These are phyloP conservation scores for Peziza echinospora DNA, from an alignment of 495 filamentous ascomycete genomes.

Conservation along the genomic window DNA sequence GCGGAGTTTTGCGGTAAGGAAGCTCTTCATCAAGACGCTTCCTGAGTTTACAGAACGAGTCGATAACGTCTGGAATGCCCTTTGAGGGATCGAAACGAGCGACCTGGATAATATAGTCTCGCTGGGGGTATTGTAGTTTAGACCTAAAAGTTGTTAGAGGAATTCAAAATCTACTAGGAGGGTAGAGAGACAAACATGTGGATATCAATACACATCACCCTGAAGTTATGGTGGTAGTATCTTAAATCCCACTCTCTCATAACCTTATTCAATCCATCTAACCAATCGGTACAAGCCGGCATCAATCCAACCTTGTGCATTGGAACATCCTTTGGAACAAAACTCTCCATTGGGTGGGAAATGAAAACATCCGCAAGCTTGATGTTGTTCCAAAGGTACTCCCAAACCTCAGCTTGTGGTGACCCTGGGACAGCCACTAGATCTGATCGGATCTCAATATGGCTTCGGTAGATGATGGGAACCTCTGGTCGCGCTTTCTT, in stretches of 20 bases:
- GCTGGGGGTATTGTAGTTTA: constrained; percentile 42
- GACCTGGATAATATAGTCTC: constrained; percentile 64
- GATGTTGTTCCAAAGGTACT: constrained; percentile 53
- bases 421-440: constrained; percentile 37
- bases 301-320: constrained; percentile 49
- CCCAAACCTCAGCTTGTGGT: constrained; percentile 56
- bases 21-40: constrained; percentile 29
- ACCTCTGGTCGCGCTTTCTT: constrained; percentile 48
- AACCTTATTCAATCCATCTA: constrained; percentile 70
- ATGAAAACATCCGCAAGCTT: constrained; percentile 59
- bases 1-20: constrained; percentile 33
- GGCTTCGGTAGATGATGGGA: constrained; percentile 60
- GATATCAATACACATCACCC: constrained; percentile 36
- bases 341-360: constrained; percentile 56
- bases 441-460: constrained; percentile 69
- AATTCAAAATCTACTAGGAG: constrained; percentile 1
- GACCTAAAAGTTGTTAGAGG: constrained; percentile 25
- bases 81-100: constrained; percentile 77
- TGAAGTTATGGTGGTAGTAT: constrained; percentile 60
- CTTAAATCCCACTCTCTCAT: constrained; percentile 51
- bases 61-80: constrained; percentile 60
- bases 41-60: constrained; percentile 56
- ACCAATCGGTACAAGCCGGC: constrained; percentile 71
- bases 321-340: constrained; percentile 52
- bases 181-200: constrained; percentile 26